Conservation (phyloP, 2,329 filamentous ascomycete species). For the Aspergillus ochraceus region DNA sequence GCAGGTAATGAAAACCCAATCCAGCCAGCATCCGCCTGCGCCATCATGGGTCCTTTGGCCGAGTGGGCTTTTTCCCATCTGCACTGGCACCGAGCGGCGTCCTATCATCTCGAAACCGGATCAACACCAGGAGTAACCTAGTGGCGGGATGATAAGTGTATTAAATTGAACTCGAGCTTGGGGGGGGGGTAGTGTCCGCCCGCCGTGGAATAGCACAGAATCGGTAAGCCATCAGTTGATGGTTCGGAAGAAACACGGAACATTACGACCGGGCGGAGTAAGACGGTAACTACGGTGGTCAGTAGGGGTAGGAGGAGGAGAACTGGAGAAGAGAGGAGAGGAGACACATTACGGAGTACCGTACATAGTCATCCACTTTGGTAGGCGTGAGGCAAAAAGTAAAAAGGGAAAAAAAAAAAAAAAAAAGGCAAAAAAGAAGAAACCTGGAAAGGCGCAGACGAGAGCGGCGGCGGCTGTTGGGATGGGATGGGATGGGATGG, state of each 20-base stretch:
- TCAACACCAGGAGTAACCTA: slow-evolving; percentile 2
- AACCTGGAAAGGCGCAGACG: slow-evolving; percentile 8
- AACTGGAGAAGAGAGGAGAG: neutral
- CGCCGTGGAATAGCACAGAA: slow-evolving; percentile 3
- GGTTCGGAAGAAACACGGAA: slow-evolving; percentile 6
- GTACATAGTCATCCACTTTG: no score
- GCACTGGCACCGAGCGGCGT: neutral
- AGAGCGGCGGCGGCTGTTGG: slow-evolving; percentile 4
- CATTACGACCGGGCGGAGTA: slow-evolving; percentile 11
- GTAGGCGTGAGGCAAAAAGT: neutral
- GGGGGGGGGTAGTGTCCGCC: neutral
- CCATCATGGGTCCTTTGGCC: slow-evolving; percentile 8
- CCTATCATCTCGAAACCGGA: slow-evolving; percentile 8
- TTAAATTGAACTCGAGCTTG: slow-evolving; percentile 6
- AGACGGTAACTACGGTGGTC: slow-evolving; percentile 1
- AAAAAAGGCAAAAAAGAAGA: neutral
- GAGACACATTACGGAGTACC: no score
- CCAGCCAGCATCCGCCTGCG: neutral
- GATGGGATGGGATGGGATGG: slow-evolving; percentile 5
- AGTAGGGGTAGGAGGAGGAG: neutral
- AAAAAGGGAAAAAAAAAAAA: neutral
- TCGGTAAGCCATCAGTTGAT: slow-evolving; percentile 8
- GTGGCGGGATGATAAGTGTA: slow-evolving; percentile 2
- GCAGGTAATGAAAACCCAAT: neutral
- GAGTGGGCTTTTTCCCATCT: slow-evolving; percentile 1